Evolutionary conservation across 495 filamentous ascomycete species (phyloP), one percentile per base, ranked within the genome.

Genomic region (Tirmania nivea): DNA sequence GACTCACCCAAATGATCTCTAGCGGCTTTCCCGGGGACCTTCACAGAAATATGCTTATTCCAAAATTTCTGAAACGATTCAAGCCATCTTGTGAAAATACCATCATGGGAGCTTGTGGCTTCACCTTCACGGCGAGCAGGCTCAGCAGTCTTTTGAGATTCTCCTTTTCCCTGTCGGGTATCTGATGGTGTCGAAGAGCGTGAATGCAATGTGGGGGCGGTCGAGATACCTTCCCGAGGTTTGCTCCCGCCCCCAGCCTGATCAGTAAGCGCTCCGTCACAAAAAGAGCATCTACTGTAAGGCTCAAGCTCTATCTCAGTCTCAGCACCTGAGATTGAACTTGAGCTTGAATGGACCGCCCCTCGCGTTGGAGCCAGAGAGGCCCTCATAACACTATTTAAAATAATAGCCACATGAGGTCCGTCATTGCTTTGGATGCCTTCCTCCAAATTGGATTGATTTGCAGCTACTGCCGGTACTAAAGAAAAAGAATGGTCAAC

Each of bases 1-100:
- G 11, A 59, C 69, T 52, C 69, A 77, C 76, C 74, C 53, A 79
- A 60, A 66, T 77, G 71, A 61, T 78, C 72, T 59, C 71, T 60
- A 56, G 69, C 68, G 52, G 65, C 57, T 35, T 67, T 59, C 50
- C 67, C 63, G 10, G 68, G 66, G 35, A 78, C 71, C 9, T 67
- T 59, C 8, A 73, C 57, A 47, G 60, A 60, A 50, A 76, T 61
- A 55, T 75, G 65, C 20, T 66, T 63, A 48, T 60, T 59, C 73
- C 72, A 75, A 48, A 70, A 69, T 45, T 54, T 66, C 16, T 55
- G 55, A 4, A 71, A 35, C 7, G 25, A 31, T 31, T 31, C 25
- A 31, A 31, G 25, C 25, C 25, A 31, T 31, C 48, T 49, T 51
- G 19, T 17, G 16, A 50, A 57, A 25, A 45, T 36, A 12, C 31